Evolutionary conservation across 2,329 filamentous ascomycete species (phyloP).

Genomic region (Fonsecaea multimorphosa): DNA sequence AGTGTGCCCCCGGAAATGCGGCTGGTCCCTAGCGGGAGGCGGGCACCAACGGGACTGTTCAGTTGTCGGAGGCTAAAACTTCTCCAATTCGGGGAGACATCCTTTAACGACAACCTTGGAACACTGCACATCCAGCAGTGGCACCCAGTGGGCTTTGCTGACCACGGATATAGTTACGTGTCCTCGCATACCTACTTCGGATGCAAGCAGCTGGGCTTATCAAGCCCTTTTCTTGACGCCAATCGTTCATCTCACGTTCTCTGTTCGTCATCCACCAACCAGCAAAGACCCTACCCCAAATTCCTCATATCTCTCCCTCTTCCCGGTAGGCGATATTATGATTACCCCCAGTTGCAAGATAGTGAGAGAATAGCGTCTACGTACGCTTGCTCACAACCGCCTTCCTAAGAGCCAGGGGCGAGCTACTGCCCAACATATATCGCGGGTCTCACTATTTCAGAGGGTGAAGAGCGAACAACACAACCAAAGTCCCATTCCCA

Average conservation of each 20-base stretch:
- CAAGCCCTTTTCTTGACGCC: not conserved
- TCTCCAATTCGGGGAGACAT: not conserved
- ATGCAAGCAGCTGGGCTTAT: not conserved
- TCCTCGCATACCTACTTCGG: no score
- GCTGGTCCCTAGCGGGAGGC: not conserved
- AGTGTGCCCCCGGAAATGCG: not conserved
- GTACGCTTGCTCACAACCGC: not conserved
- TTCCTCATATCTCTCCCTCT: not conserved
- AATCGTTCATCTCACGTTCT: not conserved
- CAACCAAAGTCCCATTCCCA: not conserved
- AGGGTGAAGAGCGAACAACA: not conserved
- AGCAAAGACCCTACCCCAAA: not conserved
- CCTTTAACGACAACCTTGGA: not conserved
- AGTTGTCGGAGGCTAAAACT: not conserved
- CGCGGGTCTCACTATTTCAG: not conserved
- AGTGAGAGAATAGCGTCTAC: not conserved
- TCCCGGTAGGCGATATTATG: not conserved
- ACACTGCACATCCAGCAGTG: not conserved
- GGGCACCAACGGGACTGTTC: not conserved
- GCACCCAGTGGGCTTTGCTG: not conserved
- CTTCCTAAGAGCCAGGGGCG: not conserved
- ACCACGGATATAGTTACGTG: not conserved
- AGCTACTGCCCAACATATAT: not conserved
- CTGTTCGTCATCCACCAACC: not conserved
- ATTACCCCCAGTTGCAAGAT: not conserved